phyloP scores from a whole-genome alignment of 106 monocot species.

The Dioscorea alata region DNA sequence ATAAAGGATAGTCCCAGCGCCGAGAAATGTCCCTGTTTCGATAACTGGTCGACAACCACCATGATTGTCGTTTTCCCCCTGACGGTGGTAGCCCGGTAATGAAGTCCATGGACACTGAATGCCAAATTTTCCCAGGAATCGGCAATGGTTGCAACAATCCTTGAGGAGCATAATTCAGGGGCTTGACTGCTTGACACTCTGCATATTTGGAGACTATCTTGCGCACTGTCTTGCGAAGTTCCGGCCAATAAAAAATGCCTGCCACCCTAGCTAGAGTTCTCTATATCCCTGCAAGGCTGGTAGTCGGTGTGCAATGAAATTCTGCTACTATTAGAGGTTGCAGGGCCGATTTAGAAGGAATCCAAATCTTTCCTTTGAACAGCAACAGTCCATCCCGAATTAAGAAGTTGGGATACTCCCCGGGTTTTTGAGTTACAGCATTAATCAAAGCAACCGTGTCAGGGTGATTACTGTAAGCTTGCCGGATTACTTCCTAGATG shows the following conservation, averaged over 20 bases:
- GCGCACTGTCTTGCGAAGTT: neutral
- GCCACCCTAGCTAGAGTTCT: neutral
- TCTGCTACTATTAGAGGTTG: too few species aligned
- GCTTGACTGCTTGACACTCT: neutral
- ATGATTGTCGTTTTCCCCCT: neutral
- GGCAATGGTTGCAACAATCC: neutral
- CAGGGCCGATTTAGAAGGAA: too few species aligned
- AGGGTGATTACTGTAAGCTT: too few species aligned
- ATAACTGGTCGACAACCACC: neutral
- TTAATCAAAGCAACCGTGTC: too few species aligned
- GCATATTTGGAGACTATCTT: neutral
- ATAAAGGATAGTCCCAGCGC: neutral
- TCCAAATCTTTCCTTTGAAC: too few species aligned
- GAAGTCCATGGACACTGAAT: neutral
- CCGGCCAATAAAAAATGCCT: neutral
- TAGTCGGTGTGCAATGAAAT: too few species aligned
- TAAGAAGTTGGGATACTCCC: too few species aligned
- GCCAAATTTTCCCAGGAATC: neutral
- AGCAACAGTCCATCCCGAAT: too few species aligned
- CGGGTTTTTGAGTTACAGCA: too few species aligned
- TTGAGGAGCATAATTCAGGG: neutral
- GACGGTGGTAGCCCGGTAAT: neutral
- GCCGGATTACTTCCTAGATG: too few species aligned
- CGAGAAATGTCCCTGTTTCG: neutral
- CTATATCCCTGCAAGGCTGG: too few species aligned